Conservation (phyloP, 2,329 filamentous ascomycete genomes). For the Samsoniella hepiali region DNA sequence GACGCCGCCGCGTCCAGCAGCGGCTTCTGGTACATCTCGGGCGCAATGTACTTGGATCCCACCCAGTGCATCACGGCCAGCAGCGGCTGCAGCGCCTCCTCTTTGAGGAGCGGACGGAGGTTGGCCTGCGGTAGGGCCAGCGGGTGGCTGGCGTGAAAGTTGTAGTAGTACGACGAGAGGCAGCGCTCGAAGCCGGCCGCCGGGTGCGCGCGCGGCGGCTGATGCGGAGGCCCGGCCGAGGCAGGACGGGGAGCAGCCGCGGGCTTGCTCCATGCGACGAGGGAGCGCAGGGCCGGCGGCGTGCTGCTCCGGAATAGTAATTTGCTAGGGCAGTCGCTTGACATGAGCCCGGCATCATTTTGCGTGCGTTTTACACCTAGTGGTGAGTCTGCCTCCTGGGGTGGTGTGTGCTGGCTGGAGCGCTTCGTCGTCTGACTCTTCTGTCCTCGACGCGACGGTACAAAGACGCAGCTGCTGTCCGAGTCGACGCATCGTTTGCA, state of each 20-base stretch:
- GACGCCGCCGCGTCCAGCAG: background rate
- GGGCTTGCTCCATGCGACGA: constrained; percentile 1
- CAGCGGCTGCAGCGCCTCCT: constrained; percentile 2
- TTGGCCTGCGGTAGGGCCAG: background rate
- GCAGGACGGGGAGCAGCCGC: background rate
- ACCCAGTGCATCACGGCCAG: constrained; percentile 14
- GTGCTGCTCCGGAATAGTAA: background rate
- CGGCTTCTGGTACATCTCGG: background rate
- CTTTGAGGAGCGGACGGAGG: background rate
- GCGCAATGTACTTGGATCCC: constrained; percentile 1
- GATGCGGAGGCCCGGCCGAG: background rate
- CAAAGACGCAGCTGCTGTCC: constrained; percentile 9
- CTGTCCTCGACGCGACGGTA: constrained; percentile 8
- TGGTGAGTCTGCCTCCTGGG: background rate
- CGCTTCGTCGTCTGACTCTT: background rate
- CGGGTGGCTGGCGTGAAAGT: constrained; percentile 13
- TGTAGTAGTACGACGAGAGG: constrained; percentile 8
- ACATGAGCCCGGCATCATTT: background rate
- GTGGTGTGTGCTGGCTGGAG: background rate
- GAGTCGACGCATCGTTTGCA: constrained; percentile 8
- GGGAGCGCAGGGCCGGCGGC: background rate
- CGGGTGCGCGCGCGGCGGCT: background rate
- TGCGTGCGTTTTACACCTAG: background rate
- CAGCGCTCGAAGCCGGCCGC: background rate
- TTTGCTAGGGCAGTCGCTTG: background rate